phyloP scores from a whole-genome alignment of 2,329 filamentous ascomycete species.

The Arthrobotrys megalospora region DNA sequence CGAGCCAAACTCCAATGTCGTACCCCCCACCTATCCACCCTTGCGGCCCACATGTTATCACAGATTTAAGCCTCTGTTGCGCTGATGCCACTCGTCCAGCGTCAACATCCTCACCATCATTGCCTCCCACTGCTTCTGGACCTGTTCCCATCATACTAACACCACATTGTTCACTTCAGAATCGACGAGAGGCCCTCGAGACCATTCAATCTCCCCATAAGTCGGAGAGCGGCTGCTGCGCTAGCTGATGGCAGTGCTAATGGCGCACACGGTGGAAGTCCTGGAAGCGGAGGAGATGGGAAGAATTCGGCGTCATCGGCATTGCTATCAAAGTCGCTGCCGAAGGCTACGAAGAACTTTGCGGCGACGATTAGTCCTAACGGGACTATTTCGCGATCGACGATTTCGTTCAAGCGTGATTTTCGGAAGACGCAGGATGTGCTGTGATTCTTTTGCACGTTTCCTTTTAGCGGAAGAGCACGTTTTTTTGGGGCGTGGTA shows the following conservation, averaged over 20 bases:
- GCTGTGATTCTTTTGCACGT: conserved; percentile 17
- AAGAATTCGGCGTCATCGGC: conserved; percentile 6
- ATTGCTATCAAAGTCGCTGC: conserved; percentile 43
- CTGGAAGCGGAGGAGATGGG: background rate
- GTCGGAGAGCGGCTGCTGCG: conserved; percentile 50
- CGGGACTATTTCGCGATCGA: conserved; percentile 43
- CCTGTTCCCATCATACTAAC: conserved; percentile 58
- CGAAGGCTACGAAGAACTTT: conserved; percentile 51
- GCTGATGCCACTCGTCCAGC: conserved; percentile 36
- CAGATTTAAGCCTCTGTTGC: conserved; percentile 29
- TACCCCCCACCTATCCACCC: conserved; percentile 51
- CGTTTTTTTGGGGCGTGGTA: conserved; percentile 1
- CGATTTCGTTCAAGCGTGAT: conserved; percentile 57
- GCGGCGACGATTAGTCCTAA: conserved; percentile 41
- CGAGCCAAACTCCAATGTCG: conserved; percentile 72
- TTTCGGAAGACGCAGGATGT: conserved; percentile 58
- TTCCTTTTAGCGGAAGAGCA: conserved; percentile 19
- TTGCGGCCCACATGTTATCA: conserved; percentile 47
- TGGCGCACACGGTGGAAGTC: conserved; percentile 19
- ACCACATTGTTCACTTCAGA: conserved; percentile 56
- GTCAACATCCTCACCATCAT: conserved; percentile 18
- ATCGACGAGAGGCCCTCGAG: conserved; percentile 61
- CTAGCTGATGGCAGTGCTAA: conserved; percentile 45
- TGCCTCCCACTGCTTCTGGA: conserved; percentile 27
- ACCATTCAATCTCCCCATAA: conserved; percentile 58